These are phyloP conservation scores for Phialophora verrucosa DNA, from an alignment of 2,329 filamentous ascomycete species.

Conservation along the genomic window DNA sequence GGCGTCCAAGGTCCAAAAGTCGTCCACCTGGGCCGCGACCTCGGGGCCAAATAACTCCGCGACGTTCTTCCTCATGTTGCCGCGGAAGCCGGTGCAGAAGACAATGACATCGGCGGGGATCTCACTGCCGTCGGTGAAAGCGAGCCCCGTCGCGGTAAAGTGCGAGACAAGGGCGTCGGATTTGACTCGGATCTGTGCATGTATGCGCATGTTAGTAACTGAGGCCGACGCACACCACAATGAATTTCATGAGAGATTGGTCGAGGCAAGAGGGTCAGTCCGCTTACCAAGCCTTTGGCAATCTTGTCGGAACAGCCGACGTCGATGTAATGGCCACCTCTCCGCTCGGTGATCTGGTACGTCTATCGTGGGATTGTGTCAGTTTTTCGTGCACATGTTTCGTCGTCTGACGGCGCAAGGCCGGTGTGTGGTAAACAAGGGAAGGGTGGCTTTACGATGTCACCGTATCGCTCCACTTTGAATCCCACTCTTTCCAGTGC, in stretches of 20 bases:
- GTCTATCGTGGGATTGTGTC: too few species aligned
- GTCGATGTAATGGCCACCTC: conserved; percentile 57
- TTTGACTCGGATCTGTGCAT: conserved; percentile 51
- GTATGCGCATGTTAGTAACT: background rate
- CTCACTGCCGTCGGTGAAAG: conserved; percentile 51
- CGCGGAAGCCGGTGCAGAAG: conserved; percentile 54
- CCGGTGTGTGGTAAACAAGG: too few species aligned
- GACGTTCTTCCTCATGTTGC: conserved; percentile 49
- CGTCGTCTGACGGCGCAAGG: too few species aligned
- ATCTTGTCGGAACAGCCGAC: conserved; percentile 53
- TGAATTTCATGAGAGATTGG: too few species aligned
- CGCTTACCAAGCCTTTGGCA: conserved; percentile 44
- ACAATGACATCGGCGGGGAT: conserved; percentile 55
- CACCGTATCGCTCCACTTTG: conserved; percentile 46
- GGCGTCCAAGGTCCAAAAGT: conserved; percentile 53
- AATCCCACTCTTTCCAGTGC: conserved; percentile 52
- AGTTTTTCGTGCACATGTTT: too few species aligned
- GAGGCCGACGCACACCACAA: background rate
- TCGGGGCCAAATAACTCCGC: conserved; percentile 49
- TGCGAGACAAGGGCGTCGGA: conserved; percentile 45
- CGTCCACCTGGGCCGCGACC: conserved; percentile 48
- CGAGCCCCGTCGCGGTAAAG: conserved; percentile 49
- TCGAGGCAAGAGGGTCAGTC: conserved; percentile 1
- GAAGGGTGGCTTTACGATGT: conserved; percentile 39
- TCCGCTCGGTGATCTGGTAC: conserved; percentile 49